Percentiles rank a stretch among this genome's conserved stretches.
phyloP scores from a whole-genome alignment of 2,329 filamentous ascomycete species.

The Knufia petricola region DNA sequence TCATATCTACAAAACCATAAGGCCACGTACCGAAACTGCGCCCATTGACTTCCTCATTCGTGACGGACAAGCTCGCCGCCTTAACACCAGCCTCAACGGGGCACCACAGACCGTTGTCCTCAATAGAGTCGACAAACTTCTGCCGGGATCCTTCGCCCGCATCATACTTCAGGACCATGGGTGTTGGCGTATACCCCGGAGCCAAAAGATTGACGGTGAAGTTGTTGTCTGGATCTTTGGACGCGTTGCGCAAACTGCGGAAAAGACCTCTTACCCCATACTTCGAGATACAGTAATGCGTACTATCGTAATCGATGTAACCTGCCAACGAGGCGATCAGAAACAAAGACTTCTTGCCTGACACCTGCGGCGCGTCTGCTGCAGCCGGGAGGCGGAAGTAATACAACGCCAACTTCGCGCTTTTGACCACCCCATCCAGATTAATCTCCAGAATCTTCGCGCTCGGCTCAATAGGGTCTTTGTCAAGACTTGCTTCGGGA shows the following conservation, averaged over 20 bases:
- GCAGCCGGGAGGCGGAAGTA: slow-evolving; percentile 8
- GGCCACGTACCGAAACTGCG: slow-evolving; percentile 4
- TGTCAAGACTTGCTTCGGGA: neutral
- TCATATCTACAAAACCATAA: slow-evolving; percentile 4
- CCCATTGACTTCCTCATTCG: slow-evolving; percentile 4
- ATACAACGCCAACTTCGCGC: slow-evolving; percentile 3
- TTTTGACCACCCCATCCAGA: slow-evolving; percentile 3
- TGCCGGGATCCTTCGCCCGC: neutral
- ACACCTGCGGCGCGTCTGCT: neutral
- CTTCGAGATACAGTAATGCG: slow-evolving; percentile 37
- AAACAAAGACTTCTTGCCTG: slow-evolving; percentile 7
- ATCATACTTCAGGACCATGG: neutral
- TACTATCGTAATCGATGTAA: slow-evolving; percentile 27
- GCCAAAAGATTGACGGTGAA: slow-evolving; percentile 41
- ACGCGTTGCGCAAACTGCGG: slow-evolving; percentile 31
- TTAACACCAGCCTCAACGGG: slow-evolving; percentile 1
- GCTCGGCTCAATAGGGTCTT: slow-evolving; percentile 4
- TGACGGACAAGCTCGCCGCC: slow-evolving; percentile 1
- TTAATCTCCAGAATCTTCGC: slow-evolving; percentile 10
- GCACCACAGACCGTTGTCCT: neutral
- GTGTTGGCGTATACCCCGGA: slow-evolving; percentile 28
- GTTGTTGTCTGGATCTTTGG: slow-evolving; percentile 27
- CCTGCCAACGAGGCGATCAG: slow-evolving; percentile 14
- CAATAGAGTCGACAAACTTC: neutral
- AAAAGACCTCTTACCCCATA: slow-evolving; percentile 39